Percentiles rank a stretch among this genome's conserved stretches.
These are phyloP conservation scores for Pseudogymnoascus sp. DNA, from an alignment of 2,329 filamentous ascomycete species.

Conservation along the genomic window DNA sequence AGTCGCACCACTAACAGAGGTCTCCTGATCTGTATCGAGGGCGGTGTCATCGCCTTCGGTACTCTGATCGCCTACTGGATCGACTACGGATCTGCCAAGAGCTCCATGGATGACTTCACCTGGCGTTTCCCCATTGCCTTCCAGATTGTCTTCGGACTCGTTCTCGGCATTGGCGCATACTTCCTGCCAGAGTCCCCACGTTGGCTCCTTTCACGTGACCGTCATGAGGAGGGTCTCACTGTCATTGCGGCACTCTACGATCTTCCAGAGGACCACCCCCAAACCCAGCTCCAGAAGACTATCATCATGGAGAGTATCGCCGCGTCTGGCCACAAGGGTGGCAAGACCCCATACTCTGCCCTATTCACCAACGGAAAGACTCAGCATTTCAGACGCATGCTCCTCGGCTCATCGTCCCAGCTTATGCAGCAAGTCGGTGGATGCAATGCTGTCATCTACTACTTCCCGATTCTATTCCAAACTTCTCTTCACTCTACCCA, in stretches of 20 bases:
- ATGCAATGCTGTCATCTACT: constrained; percentile 42
- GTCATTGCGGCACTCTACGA: constrained; percentile 96
- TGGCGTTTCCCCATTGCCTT: constrained; percentile 87
- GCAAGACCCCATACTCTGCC: constrained; percentile 32
- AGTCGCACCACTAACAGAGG: constrained; percentile 39
- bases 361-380: constrained; percentile 48
- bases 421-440: constrained; percentile 48
- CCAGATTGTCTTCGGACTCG: constrained; percentile 85
- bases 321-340: constrained; percentile 29
- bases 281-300: constrained; percentile 29
- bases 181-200: constrained; percentile 93
- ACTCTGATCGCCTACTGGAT: constrained; percentile 95
- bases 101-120: constrained; percentile 72
- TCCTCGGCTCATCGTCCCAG: constrained; percentile 45
- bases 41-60: constrained; percentile 50
- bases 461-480: constrained; percentile 47
- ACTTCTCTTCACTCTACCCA: constrained; percentile 41
- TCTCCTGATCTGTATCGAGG: constrained; percentile 47
- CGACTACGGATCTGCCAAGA: constrained; percentile 84
- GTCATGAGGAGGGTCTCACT: constrained; percentile 93
- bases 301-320: constrained; percentile 35
- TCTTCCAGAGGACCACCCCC: constrained; percentile 39
- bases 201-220: constrained; percentile 93
- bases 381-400: constrained; percentile 48
- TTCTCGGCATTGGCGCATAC: constrained; percentile 77